A percentile compares a stretch with the other conserved stretches of the same genome.
Evolutionary conservation across 352 stramenopile genomes (phyloP).

Genomic region (Globisporangium emineosum): DNA sequence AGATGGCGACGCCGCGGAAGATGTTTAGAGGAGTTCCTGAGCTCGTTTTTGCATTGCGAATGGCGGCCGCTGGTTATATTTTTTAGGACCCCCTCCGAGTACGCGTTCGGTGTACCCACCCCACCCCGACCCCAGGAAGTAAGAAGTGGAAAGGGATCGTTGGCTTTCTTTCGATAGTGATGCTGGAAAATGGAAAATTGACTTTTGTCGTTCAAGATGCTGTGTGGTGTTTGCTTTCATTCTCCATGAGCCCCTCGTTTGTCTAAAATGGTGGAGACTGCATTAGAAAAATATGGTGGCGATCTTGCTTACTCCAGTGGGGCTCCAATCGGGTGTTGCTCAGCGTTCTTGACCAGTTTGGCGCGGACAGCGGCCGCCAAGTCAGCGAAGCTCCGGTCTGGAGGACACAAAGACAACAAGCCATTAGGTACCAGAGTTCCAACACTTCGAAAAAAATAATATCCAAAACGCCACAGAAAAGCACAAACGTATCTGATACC

Average conservation of each 20-base stretch:
- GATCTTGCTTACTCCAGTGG: not conserved
- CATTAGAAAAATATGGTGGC: not conserved
- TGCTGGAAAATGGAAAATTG: slow-evolving; percentile 1
- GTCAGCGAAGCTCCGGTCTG: slow-evolving; percentile 13
- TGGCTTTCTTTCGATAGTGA: slow-evolving; percentile 1
- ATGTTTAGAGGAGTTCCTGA: slow-evolving; percentile 39
- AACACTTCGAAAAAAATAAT: too few relatives aligned
- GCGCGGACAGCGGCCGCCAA: slow-evolving; percentile 21
- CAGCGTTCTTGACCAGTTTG: slow-evolving; percentile 42
- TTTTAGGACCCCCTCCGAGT: slow-evolving; percentile 8
- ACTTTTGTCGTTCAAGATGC: slow-evolving; percentile 1
- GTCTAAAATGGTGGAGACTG: not conserved
- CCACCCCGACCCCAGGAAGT: not conserved
- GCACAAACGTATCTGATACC: slow-evolving; percentile 27
- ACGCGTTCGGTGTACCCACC: not conserved
- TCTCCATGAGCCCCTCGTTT: not conserved
- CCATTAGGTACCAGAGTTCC: not conserved
- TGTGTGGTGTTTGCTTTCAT: not conserved
- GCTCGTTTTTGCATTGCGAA: not conserved
- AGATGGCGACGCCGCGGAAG: slow-evolving; percentile 97
- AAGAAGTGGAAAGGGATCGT: not conserved
- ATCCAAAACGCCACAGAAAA: not conserved
- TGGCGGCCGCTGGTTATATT: slow-evolving; percentile 4
- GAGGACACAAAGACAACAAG: not conserved
- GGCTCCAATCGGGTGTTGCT: slow-evolving; percentile 5